Evolutionary conservation across 305 asterid species (phyloP).

Genomic region (Solanum aculeatissimum): DNA sequence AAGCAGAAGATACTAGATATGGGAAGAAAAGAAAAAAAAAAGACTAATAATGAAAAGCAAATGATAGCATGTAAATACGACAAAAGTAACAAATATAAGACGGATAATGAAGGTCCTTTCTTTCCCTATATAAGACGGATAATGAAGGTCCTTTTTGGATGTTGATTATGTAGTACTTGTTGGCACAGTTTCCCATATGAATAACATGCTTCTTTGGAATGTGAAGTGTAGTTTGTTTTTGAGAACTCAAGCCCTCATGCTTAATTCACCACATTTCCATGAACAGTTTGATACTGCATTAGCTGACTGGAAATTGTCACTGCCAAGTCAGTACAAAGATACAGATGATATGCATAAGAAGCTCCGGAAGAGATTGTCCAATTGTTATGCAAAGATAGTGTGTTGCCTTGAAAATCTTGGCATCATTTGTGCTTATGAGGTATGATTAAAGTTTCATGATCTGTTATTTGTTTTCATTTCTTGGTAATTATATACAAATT

Average conservation of each 20-base stretch:
- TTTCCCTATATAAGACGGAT: no score
- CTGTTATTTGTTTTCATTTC: not conserved
- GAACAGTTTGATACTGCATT: slow-evolving; percentile 48
- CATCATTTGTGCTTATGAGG: slow-evolving; percentile 70
- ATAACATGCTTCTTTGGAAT: not conserved
- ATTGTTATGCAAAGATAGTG: slow-evolving; percentile 36
- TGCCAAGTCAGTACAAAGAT: slow-evolving; percentile 19
- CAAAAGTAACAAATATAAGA: no score
- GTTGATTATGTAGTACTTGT: not conserved
- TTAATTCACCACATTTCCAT: not conserved
- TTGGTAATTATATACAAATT: not conserved
- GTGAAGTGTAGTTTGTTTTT: not conserved
- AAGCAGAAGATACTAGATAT: no score
- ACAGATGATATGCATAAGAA: slow-evolving; percentile 13
- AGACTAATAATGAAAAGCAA: no score
- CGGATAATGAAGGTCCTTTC: no score
- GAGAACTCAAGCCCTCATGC: not conserved
- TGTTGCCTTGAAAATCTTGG: slow-evolving; percentile 82
- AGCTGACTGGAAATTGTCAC: slow-evolving; percentile 29
- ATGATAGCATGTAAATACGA: no score
- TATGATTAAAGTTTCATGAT: slow-evolving; percentile 6
- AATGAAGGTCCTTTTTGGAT: no score
- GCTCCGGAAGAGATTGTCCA: slow-evolving; percentile 37
- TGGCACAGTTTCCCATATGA: not conserved
- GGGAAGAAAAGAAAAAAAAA: no score